These are phyloP conservation scores for Pseudohalonectria lignicola DNA, from an alignment of 2,329 filamentous ascomycete species.

Conservation along the genomic window DNA sequence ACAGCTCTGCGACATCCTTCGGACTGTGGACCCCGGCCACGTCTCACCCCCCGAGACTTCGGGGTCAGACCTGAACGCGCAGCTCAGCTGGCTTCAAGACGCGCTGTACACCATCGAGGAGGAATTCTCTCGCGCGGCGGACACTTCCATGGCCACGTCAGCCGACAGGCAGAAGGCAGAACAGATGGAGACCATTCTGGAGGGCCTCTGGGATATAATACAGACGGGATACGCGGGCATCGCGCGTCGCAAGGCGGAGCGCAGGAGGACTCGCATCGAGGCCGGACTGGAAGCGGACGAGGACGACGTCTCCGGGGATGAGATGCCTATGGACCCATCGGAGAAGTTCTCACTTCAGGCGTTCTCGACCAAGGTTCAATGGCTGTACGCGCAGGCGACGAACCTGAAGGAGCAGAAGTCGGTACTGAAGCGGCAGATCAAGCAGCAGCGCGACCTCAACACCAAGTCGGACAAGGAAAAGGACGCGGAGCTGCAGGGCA, in stretches of 20 bases:
- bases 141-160: constrained; percentile 17
- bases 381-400: constrained; percentile 66
- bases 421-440: constrained; percentile 83
- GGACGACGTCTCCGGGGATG: constrained; percentile 51
- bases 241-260: constrained; percentile 41
- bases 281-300: constrained; percentile 49
- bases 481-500: constrained; percentile 51
- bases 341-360: constrained; percentile 62
- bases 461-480: constrained; percentile 69
- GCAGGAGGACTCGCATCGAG: constrained; percentile 38
- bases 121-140: constrained; percentile 25
- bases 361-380: constrained; percentile 70
- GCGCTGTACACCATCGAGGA: constrained; percentile 39
- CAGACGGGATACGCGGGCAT: constrained; percentile 43
- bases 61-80: constrained; percentile 49
- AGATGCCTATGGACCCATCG: constrained; percentile 38
- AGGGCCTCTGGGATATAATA: constrained; percentile 47
- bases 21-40: constrained; percentile 33
- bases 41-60: constrained; percentile 47
- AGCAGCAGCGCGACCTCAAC: constrained; percentile 89
- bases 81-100: constrained; percentile 58
- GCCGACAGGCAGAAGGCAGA: constrained; percentile 29
- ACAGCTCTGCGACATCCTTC: constrained; percentile 49
- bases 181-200: constrained; percentile 45
- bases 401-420: constrained; percentile 77